Evolutionary conservation across 2,329 filamentous ascomycete genomes (phyloP), one percentile per base, ranked within the genome.

Genomic region (Arthrobotrys musiformis): DNA sequence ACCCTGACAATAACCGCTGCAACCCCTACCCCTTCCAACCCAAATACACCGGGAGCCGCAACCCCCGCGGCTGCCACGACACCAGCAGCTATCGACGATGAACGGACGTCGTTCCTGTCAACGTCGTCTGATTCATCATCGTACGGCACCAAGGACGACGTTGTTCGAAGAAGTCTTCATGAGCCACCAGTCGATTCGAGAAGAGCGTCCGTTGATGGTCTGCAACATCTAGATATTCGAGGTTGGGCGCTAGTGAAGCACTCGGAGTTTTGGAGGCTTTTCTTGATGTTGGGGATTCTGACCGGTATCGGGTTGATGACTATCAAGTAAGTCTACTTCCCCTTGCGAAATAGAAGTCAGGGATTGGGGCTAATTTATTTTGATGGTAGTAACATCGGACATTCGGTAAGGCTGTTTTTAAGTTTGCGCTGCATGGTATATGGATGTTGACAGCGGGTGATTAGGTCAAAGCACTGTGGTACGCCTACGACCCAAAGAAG

Each of bases 271-370:
- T 98, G 94, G 93, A 92, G 96, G 81, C 85, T 97, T 28, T 98
- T 96, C 83, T 84, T 88, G 70, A 90, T 97, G 80, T 92, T 99
- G 88, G 93, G 91, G 42, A 88, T 97, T n/a, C 86, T 98, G 78
- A 93, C 93, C 4, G 95, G 95, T 63, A 92, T 97, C 81, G 95
- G 95, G 9, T 85, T 99, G 79, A 99, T 99, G 95, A 98, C 94
- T 0, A 99, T 99, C 85, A 99, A 99, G 93, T 97, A 87, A 84
- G 91, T 86, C 37, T 24, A 37, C 9, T 46, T 13, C 7, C 15
- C 19, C 2, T 15, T 35, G 4, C 15, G 24, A 17, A 24, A 44
- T 42, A 15, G 1, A n/a, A n/a, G n/a, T n/a, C 33, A 15, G 22
- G 44, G 19, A 40, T 6, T 17, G n/a, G 42, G 24, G 44, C 19